Percentiles rank a stretch among this genome's conserved stretches.
Evolutionary conservation across 805 yeast genomes (phyloP).

Genomic region (Saturnispora zaruensis): DNA sequence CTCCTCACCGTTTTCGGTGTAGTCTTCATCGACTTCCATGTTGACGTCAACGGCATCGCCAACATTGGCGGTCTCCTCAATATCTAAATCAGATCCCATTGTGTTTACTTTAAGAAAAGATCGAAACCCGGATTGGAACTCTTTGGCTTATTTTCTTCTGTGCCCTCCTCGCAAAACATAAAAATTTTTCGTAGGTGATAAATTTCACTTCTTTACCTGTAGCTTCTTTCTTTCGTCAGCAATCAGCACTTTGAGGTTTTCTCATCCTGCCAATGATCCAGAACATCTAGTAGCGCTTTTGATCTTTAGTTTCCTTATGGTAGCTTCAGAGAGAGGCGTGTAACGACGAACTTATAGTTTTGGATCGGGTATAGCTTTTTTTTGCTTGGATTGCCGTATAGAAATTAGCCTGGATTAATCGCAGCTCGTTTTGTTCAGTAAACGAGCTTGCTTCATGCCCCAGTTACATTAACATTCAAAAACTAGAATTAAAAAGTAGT

Average conservation of each 20-base stretch:
- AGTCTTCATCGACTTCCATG: neutral
- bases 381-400: neutral
- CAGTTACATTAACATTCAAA: no score
- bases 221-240: slow-evolving; percentile 1
- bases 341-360: neutral
- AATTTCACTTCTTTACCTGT: neutral
- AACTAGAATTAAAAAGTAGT: no score
- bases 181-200: neutral
- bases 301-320: neutral
- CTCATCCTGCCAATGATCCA: slow-evolving; percentile 4
- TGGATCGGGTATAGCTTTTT: neutral
- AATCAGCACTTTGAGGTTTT: slow-evolving; percentile 8
- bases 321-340: neutral
- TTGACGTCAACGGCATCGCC: neutral
- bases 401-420: slow-evolving; percentile 10
- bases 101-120: neutral
- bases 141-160: neutral
- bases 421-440: slow-evolving; percentile 8
- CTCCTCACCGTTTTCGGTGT: neutral
- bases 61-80: neutral
- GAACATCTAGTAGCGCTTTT: neutral
- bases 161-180: neutral
- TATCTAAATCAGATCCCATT: neutral
- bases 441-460: slow-evolving; percentile 11
- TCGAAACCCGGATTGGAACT: neutral